Evolutionary conservation across 306 rosid species (phyloP), one percentile per base, ranked within the genome.

Genomic region (Rosa rugosa): DNA sequence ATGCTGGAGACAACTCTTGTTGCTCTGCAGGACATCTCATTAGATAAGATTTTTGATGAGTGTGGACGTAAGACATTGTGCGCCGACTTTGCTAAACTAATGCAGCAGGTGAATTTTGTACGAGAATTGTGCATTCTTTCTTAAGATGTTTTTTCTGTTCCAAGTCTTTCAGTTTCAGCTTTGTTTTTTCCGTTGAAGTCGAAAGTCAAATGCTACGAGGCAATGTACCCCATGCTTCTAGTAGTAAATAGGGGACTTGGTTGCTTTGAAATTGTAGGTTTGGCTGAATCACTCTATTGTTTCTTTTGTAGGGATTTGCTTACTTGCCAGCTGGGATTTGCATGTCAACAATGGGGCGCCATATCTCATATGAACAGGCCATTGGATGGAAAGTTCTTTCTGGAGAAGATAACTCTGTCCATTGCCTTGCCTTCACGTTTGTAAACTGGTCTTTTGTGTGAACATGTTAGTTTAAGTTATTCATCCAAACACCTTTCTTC

Each of bases 381-480:
- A 73, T 91, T n/a, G 93, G 96, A 22, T 96, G 98, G 99, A 96
- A 96, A 87, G 99, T 96, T 18, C 89, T 87, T 60, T 83, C 91
- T 10, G 85, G 90, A 13, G 98, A 93, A 71, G 94, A 93, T 47
- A 91, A 77, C 56, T 76, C 73, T 57, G 93, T 91, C 72, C 98
- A 96, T 75, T 96, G 98, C 89, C 87, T 96, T 23, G 98, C 98
- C 47, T 96, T 96, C 82, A 88, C 93, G 68, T 96, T 96, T 85
- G 79, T 90, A 72, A 96, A 93, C 80, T 96, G 99, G 99, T 96
- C 99, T 27, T 96, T 96, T 91, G 93, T 91, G 85, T 96, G 98
- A 95, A 69, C 20, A 59, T 72, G 63, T 65, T 47, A 44, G 23
- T 65, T 77, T 17, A 64, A 38, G 13, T 36, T 38, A 2, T 78